A percentile compares a stretch with the other conserved stretches of the same genome.
Evolutionary conservation across 345 rosid genomes (phyloP).

Genomic region (Reutealis trisperma): DNA sequence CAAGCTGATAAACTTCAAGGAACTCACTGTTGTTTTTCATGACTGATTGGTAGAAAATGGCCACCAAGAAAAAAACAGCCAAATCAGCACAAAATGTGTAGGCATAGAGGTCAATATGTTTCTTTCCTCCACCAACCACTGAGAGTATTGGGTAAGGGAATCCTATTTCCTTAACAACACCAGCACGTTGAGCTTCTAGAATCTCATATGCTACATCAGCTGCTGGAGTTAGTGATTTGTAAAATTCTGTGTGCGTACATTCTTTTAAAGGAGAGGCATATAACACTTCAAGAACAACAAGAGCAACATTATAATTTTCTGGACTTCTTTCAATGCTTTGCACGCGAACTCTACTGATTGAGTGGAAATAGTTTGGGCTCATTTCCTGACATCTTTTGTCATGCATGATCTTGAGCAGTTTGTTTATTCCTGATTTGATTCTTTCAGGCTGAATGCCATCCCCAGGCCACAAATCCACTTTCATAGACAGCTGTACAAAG

Average conservation of each 20-base stretch:
- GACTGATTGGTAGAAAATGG: slow-evolving; percentile 42
- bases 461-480: slow-evolving; percentile 44
- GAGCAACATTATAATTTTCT: slow-evolving; percentile 36
- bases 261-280: slow-evolving; percentile 37
- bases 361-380: slow-evolving; percentile 21
- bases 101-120: slow-evolving; percentile 47
- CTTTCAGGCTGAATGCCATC: slow-evolving; percentile 50
- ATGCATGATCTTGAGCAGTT: slow-evolving; percentile 35
- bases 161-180: slow-evolving; percentile 31
- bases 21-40: slow-evolving; percentile 50
- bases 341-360: slow-evolving; percentile 37
- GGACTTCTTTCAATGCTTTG: slow-evolving; percentile 48
- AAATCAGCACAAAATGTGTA: slow-evolving; percentile 52
- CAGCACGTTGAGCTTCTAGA: slow-evolving; percentile 29
- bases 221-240: slow-evolving; percentile 48
- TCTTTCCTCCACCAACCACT: slow-evolving; percentile 49
- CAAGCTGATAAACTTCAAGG: slow-evolving; percentile 54
- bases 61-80: slow-evolving; percentile 44
- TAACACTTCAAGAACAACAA: slow-evolving; percentile 48
- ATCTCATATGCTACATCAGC: slow-evolving; percentile 50
- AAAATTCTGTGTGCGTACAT: slow-evolving; percentile 16
- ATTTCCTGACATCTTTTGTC: slow-evolving; percentile 33
- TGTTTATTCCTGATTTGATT: slow-evolving; percentile 42
- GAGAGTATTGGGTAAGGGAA: slow-evolving; percentile 45
- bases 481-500: slow-evolving; percentile 48